Base-by-base conservation (phyloP, 176 grass and related monocot species). In the Phragmites australis region DNA sequence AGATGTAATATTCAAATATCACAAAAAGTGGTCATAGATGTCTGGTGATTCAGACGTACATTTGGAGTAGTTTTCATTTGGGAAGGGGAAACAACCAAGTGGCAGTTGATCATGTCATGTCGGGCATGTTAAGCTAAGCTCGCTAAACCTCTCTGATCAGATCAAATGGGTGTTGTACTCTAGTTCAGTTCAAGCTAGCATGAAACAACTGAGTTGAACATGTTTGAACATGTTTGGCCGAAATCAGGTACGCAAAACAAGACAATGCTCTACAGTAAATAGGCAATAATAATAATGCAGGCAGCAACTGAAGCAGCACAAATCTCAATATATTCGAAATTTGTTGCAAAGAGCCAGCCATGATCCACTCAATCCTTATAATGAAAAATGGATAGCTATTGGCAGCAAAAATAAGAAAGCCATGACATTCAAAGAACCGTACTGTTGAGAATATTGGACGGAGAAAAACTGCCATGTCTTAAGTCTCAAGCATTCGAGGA, bases 1-100 rank as follows among this genome's bases (percentile, higher is more conserved):
- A 81, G 19, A 81, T 81, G 77, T 29, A 76, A 53, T 34, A 34
- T 70, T 60, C 52, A 82, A 60, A 82, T 88, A 79, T 68, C 34
- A 67, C n/a, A 29, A 84, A 61, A 76, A 79, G 53, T 77, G 39
- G 25, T 47, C 48, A 45, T 67, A 81, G 16, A 47, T 68, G 22
- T 76, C 43, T 82, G 56, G 59, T 66, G 32, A 85, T 41, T 6
- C 45, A 51, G 54, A 77, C 3, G 5, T 58, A 70, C 32, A 72
- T 64, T 54, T 53, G 26, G 8, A 30, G 32, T 65, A 52, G 26
- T 62, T 70, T 46, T 76, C 53, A 77, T 54, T 81, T 74, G 26
- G 17, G 65, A 70, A 85, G 67, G n/a, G 65, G 30, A 72, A 71
- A 76, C 57, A 82, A 56, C 41, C 41, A 76, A 54, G 16, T 46